phyloP scores from a whole-genome alignment of 2,329 filamentous ascomycete genomes.

The Hymenoscyphus fraxineus region DNA sequence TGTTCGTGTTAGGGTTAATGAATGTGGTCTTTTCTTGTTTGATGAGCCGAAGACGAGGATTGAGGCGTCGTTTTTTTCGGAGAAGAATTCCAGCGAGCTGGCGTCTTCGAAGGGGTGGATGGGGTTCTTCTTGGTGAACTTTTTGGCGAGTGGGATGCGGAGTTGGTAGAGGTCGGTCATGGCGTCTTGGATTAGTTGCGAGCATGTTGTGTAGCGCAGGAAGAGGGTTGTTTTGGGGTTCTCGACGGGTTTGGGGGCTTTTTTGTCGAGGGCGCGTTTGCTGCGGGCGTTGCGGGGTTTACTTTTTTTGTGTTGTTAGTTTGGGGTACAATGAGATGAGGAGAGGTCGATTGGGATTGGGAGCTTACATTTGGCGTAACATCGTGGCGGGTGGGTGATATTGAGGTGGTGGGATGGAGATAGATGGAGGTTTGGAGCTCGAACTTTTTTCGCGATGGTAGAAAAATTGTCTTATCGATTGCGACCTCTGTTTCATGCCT shows the following conservation, averaged over 20 bases:
- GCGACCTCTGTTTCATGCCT: background rate
- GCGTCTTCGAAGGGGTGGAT: conserved; percentile 93
- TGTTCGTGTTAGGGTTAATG: conserved; percentile 75
- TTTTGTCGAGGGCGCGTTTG: conserved; percentile 90
- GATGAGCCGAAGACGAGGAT: conserved; percentile 79
- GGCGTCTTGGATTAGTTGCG: conserved; percentile 76
- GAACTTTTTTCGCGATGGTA: conserved; percentile 11
- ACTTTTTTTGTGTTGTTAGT: conserved; percentile 36
- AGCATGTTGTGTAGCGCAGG: conserved; percentile 81
- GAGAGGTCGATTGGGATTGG: background rate
- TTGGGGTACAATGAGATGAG: background rate
- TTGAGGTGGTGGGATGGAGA: conserved; percentile 11
- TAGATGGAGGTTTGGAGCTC: conserved; percentile 5
- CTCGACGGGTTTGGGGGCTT: conserved; percentile 82
- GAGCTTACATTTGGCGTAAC: conserved; percentile 35
- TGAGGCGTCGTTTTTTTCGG: conserved; percentile 90
- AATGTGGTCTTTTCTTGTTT: conserved; percentile 94
- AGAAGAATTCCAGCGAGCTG: conserved; percentile 87
- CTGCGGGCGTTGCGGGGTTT: conserved; percentile 81
- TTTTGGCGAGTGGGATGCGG: conserved; percentile 78
- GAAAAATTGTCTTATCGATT: conserved; percentile 3
- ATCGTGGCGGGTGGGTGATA: conserved; percentile 27
- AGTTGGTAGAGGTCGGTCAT: conserved; percentile 81
- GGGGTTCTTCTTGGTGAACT: conserved; percentile 95
- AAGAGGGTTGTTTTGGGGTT: conserved; percentile 89